Conservation (phyloP, 306 rosid genomes). For the Sechiopsis laciniata region DNA sequence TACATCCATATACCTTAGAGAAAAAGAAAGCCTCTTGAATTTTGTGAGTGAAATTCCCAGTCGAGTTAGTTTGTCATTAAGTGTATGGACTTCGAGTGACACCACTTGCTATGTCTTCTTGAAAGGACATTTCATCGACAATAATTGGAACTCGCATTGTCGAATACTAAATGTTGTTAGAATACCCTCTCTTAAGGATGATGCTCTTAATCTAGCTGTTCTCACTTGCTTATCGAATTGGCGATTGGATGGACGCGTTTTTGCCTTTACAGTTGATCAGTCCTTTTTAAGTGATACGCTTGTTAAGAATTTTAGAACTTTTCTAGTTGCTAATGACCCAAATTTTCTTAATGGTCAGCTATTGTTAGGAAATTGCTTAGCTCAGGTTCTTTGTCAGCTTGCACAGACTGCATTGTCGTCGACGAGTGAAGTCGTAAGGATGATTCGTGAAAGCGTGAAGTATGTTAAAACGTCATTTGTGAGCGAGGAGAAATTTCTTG, state of each 20-base stretch:
- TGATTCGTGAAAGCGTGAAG: constrained; percentile 77
- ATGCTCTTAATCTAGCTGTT: constrained; percentile 50
- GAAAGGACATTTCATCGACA: constrained; percentile 80
- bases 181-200: constrained; percentile 55
- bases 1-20: constrained; percentile 44
- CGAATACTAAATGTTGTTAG: constrained; percentile 63
- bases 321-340: constrained; percentile 64
- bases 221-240: constrained; percentile 65
- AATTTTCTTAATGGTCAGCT: constrained; percentile 71
- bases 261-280: constrained; percentile 57
- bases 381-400: constrained; percentile 67
- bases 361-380: constrained; percentile 64
- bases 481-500: constrained; percentile 53
- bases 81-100: constrained; percentile 65
- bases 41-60: constrained; percentile 59
- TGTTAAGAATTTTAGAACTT: constrained; percentile 52
- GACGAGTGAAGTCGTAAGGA: constrained; percentile 43
- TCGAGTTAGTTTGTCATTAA: constrained; percentile 69
- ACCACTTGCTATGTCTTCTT: constrained; percentile 55
- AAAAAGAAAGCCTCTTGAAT: constrained; percentile 60
- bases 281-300: constrained; percentile 50
- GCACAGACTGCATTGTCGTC: constrained; percentile 47
- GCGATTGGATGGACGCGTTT: constrained; percentile 64
- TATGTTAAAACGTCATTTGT: constrained; percentile 60
- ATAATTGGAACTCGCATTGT: constrained; percentile 62